Evolutionary conservation across 2,329 filamentous ascomycete species (phyloP), one percentile per base, ranked within the genome.

Genomic region (Lachnellula hyalina): DNA sequence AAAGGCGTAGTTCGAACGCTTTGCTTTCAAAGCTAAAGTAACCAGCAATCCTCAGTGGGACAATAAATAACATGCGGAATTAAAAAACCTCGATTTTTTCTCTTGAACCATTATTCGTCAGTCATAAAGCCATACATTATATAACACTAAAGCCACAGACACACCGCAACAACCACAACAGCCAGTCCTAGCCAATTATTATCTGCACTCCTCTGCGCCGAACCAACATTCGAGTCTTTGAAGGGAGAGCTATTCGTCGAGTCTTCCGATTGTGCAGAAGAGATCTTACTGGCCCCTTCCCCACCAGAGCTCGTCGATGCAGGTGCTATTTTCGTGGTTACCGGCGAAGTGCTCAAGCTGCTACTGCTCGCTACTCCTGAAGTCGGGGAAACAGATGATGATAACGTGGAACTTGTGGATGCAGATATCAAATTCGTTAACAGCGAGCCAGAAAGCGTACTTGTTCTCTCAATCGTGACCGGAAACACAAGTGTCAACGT

Each of bases 171-270:
- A 11, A 56, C n/a, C 38, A 55, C 25, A 32, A 56, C 14, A 17
- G 48, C 49, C 23, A 58, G 4, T n/a, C 55, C 56, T 9, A 62
- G 34, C 54, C 52, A 56, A 34, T 28, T 47, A 19, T 46, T 28
- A 17, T 21, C n/a, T 8, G 14, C 38, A 8, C 17, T 34, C 8
- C 48, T 46, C 28, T 11, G 38, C 28, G 41, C 55, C 2, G 9
- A 32, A 32, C 51, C 58, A 7, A 47, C 54, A 52, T 58, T 61
- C 12, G 62, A 53, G n/a, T 53, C 48, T n/a, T 52, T 63, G 48
- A 68, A 69, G 0, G 67, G 67, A 25, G 64, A 60, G 45, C 64
- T 64, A 47, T 67, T 62, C 14, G 61, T 65, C 4, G 55, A 53
- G 40, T 56, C 58, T 8, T 60, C 41, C 46, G 51, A 49, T 21